Conservation (phyloP, 805 yeast genomes). For the Isabelozyma pseudorhagii region DNA sequence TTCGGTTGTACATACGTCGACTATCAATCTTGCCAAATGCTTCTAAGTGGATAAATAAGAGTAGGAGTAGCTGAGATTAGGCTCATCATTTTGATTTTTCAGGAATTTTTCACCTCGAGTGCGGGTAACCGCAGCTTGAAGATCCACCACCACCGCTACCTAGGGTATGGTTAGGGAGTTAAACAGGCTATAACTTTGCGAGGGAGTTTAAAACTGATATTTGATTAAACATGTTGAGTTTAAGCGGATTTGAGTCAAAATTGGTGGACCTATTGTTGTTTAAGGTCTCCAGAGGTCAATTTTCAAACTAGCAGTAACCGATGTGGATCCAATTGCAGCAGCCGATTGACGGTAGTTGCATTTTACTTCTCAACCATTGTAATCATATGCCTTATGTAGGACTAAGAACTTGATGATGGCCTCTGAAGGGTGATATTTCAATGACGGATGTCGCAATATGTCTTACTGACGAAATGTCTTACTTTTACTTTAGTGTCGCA, state of each 20-base stretch:
- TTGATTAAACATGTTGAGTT: neutral
- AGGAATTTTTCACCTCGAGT: neutral
- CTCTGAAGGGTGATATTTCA: too few species aligned
- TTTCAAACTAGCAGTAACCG: neutral
- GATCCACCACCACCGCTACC: neutral
- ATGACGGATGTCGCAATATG: too few species aligned
- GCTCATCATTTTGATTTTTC: neutral
- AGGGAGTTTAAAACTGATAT: neutral
- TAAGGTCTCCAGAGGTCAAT: neutral
- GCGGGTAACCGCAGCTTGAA: neutral
- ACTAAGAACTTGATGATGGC: too few species aligned
- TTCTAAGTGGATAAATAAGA: too few species aligned
- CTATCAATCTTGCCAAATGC: neutral
- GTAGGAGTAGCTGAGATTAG: neutral
- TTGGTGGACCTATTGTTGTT: neutral
- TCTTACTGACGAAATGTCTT: too few species aligned
- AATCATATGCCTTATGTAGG: too few species aligned
- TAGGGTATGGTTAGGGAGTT: neutral
- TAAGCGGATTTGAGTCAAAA: neutral
- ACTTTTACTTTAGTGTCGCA: neutral
- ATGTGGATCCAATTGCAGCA: too few species aligned
- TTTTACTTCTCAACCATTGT: too few species aligned
- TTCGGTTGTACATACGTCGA: neutral
- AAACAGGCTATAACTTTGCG: too few species aligned
- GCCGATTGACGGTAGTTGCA: too few species aligned